A percentile compares a stretch with the other conserved stretches of the same genome.
Evolutionary conservation across 2,329 filamentous ascomycete species (phyloP).

Genomic region (Arthroderma uncinatum): DNA sequence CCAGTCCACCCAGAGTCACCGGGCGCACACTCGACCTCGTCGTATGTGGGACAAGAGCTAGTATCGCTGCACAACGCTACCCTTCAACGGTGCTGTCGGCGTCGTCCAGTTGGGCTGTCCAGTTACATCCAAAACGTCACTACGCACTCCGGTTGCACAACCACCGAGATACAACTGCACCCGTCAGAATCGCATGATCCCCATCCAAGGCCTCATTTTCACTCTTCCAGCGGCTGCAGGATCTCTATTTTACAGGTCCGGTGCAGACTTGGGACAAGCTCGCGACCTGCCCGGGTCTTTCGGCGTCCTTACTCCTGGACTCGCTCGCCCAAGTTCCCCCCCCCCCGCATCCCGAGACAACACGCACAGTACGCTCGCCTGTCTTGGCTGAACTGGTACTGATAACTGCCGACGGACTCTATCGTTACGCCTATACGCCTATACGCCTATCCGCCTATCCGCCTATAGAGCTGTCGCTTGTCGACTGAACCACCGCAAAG

Average conservation of each 20-base stretch:
- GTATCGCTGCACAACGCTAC: background rate
- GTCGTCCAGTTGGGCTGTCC: background rate
- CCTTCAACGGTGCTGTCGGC: background rate
- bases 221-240: background rate
- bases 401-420: background rate
- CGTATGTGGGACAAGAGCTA: background rate
- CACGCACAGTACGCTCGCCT: background rate
- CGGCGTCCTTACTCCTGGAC: background rate
- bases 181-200: background rate
- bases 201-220: background rate
- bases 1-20: background rate
- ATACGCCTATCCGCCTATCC: too few species aligned
- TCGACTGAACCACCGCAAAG: constrained; percentile 16
- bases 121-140: constrained; percentile 3
- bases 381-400: background rate
- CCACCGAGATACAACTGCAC: background rate
- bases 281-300: background rate
- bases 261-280: background rate
- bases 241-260: background rate
- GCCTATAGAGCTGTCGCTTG: background rate
- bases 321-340: background rate
- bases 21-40: background rate
- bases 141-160: background rate
- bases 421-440: background rate
- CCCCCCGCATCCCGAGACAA: background rate